These are phyloP conservation scores for Arabidopsis suecica DNA, from an alignment of 345 rosid genomes.

Conservation along the genomic window DNA sequence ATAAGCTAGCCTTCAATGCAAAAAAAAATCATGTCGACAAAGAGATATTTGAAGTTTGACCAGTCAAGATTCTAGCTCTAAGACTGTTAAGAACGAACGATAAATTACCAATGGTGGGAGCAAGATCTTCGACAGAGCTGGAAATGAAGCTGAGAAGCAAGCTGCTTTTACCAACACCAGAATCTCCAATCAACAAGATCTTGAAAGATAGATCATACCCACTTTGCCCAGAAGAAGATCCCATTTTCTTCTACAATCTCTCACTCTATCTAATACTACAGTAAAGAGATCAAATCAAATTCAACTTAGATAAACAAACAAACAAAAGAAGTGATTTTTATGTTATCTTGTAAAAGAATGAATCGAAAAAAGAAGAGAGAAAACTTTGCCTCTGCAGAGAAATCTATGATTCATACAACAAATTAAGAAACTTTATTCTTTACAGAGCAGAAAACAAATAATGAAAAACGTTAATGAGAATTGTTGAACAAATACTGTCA, in stretches of 20 bases:
- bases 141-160: constrained; percentile 88
- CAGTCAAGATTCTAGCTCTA: constrained; percentile 1
- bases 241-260: constrained; percentile 33
- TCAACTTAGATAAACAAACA: constrained; percentile 16
- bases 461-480: constrained; percentile 57
- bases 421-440: constrained; percentile 34
- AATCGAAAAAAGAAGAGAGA: constrained; percentile 16
- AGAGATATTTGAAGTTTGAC: neutral
- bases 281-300: constrained; percentile 46
- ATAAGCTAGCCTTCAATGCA: neutral
- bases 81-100: neutral
- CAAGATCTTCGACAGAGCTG: constrained; percentile 63
- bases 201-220: constrained; percentile 89
- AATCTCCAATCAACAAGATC: constrained; percentile 91
- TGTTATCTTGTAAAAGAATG: constrained; percentile 11
- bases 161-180: constrained; percentile 97
- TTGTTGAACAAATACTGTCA: constrained; percentile 43
- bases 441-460: constrained; percentile 35
- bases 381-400: constrained; percentile 22
- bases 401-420: constrained; percentile 30
- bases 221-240: constrained; percentile 57
- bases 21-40: neutral
- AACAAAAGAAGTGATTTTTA: constrained; percentile 7
- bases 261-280: constrained; percentile 41
- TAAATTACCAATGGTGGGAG: constrained; percentile 83